Conservation (phyloP, 306 rosid species). For the Betula pendula region DNA sequence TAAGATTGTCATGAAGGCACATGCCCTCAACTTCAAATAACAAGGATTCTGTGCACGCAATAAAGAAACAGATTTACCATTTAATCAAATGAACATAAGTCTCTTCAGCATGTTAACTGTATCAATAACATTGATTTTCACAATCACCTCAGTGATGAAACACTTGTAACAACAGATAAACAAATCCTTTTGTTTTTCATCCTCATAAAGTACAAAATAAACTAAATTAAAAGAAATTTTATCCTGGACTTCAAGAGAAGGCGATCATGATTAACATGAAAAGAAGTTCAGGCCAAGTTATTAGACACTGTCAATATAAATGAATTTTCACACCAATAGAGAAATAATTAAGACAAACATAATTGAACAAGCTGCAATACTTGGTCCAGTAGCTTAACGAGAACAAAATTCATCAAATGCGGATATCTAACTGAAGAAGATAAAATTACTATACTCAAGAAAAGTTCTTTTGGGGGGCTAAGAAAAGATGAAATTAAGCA, state of each 20-base stretch:
- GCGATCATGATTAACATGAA: background rate
- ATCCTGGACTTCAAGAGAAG: background rate
- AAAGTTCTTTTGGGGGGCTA: slow-evolving; percentile 26
- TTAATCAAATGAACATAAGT: background rate
- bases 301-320: slow-evolving; percentile 12
- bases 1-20: background rate
- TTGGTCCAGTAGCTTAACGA: slow-evolving; percentile 41
- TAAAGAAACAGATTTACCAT: background rate
- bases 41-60: background rate
- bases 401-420: slow-evolving; percentile 46
- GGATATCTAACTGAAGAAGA: slow-evolving; percentile 47
- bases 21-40: background rate
- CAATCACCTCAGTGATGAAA: background rate
- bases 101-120: background rate
- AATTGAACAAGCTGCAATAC: slow-evolving; percentile 39
- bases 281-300: background rate
- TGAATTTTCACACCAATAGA: slow-evolving; percentile 31
- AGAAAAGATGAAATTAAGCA: slow-evolving; percentile 34
- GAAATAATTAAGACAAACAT: slow-evolving; percentile 25
- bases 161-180: background rate
- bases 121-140: background rate
- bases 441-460: slow-evolving; percentile 35
- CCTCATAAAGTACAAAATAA: background rate
- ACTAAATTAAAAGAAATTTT: background rate
- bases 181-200: background rate